These are phyloP conservation scores for Hericium coralloides DNA, from an alignment of 768 basidiomycete species.

Conservation along the genomic window DNA sequence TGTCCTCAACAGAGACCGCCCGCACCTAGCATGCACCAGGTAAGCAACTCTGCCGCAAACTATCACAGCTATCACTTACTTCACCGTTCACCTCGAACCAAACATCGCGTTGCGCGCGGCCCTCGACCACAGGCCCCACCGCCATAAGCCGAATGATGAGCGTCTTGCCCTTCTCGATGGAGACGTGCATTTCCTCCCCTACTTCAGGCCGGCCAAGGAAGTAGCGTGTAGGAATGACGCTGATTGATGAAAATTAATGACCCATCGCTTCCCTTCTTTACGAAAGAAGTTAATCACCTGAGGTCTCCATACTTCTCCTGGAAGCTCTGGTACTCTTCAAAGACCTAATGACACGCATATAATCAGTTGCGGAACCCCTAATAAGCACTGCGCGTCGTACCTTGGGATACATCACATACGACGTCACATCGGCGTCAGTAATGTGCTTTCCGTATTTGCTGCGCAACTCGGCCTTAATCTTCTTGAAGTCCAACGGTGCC, in stretches of 20 bases:
- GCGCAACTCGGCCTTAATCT: constrained; percentile 86
- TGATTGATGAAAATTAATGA: constrained; percentile 23
- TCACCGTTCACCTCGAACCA: constrained; percentile 99
- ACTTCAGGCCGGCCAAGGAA: constrained; percentile 89
- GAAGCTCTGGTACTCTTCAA: constrained; percentile 95
- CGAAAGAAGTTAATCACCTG: constrained; percentile 44
- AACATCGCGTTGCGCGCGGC: constrained; percentile 87
- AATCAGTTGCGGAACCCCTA: neutral
- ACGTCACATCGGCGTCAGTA: constrained; percentile 86
- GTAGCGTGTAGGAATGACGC: constrained; percentile 92
- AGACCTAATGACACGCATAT: constrained; percentile 49
- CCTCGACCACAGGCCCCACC: constrained; percentile 86
- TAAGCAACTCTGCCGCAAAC: neutral
- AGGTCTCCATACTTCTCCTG: constrained; percentile 93
- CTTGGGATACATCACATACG: constrained; percentile 99
- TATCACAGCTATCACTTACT: constrained; percentile 32
- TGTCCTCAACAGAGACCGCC: constrained; percentile 92
- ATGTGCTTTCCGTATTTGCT: constrained; percentile 95
- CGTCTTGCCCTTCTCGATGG: constrained; percentile 94
- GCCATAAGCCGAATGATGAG: constrained; percentile 95
- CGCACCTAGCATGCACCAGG: constrained; percentile 51
- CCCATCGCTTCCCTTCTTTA: constrained; percentile 5
- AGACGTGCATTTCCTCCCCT: constrained; percentile 95
- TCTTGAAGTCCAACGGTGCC: constrained; percentile 88
- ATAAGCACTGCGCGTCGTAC: constrained; percentile 26